Evolutionary conservation across 768 basidiomycete genomes (phyloP).

Genomic region (Tulasnella sp.): DNA sequence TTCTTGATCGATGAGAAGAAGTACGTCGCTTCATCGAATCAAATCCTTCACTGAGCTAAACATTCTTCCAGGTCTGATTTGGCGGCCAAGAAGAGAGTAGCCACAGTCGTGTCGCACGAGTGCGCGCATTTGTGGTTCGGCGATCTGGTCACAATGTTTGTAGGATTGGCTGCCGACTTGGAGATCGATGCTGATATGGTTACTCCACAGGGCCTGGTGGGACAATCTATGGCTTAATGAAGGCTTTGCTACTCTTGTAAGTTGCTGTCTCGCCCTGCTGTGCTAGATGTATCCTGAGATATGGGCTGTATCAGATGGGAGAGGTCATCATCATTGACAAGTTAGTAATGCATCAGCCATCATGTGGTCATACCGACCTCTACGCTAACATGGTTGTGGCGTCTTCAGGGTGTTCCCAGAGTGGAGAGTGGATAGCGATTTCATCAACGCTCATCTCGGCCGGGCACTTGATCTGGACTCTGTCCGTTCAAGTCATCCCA

Average conservation of each 20-base stretch:
- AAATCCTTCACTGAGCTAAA: background rate
- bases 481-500: conserved; percentile 80
- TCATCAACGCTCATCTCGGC: conserved; percentile 68
- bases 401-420: conserved; percentile 60
- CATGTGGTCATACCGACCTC: background rate
- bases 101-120: conserved; percentile 59
- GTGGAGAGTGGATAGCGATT: conserved; percentile 55
- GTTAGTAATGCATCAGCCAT: conserved; percentile 27
- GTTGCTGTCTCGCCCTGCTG: conserved; percentile 20
- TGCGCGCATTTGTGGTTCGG: conserved; percentile 14
- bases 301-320: conserved; percentile 50
- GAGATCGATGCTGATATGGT: background rate
- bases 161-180: conserved; percentile 29
- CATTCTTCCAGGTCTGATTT: conserved; percentile 41
- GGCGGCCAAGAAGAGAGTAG: conserved; percentile 67
- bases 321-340: conserved; percentile 74
- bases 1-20: conserved; percentile 72
- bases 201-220: conserved; percentile 75
- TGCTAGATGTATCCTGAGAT: background rate
- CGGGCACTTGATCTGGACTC: conserved; percentile 75
- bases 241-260: conserved; percentile 79
- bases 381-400: background rate
- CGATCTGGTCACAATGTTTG: conserved; percentile 42
- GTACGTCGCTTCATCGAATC: background rate
- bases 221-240: conserved; percentile 43